Percentiles rank a stretch among this genome's conserved stretches.
These are phyloP conservation scores for Theileria orientalis DNA, from an alignment of 169 alveolate genomes.

Conservation along the genomic window DNA sequence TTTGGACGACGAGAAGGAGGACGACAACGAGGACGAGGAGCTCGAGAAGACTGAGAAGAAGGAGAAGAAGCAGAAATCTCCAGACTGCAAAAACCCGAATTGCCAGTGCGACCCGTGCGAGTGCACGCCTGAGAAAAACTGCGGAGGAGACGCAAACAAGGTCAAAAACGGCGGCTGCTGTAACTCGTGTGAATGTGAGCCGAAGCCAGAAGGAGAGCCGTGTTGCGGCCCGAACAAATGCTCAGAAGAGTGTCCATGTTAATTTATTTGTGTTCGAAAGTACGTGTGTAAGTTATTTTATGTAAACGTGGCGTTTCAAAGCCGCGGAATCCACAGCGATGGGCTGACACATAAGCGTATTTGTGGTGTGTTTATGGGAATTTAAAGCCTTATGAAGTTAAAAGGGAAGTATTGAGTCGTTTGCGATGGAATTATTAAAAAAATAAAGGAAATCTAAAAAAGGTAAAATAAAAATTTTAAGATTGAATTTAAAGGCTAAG, in stretches of 20 bases:
- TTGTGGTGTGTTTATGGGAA: too few species aligned
- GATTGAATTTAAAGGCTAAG: constrained; percentile 1
- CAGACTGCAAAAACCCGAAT: constrained; percentile 23
- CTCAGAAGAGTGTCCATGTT: constrained; percentile 39
- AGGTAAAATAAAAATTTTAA: not conserved
- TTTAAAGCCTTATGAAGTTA: too few species aligned
- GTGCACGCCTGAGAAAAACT: constrained; percentile 28
- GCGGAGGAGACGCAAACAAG: constrained; percentile 4
- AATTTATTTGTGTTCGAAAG: not conserved
- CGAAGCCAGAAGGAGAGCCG: not conserved
- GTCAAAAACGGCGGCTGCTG: constrained; percentile 21
- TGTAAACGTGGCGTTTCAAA: too few species aligned
- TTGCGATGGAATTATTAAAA: not conserved
- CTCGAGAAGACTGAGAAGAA: not conserved
- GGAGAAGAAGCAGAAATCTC: not conserved
- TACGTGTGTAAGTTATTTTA: not conserved
- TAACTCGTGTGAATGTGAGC: not conserved
- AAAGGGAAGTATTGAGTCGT: not conserved
- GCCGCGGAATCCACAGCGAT: too few species aligned
- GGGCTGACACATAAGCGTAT: too few species aligned
- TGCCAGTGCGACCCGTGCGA: constrained; percentile 26
- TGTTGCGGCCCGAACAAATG: constrained; percentile 34
- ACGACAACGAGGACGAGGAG: constrained; percentile 10
- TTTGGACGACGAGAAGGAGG: constrained; percentile 58
- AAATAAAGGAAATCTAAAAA: not conserved